A percentile compares a stretch with the other conserved stretches of the same genome.
Conservation (phyloP, 306 rosid genomes). For the Vigna reflexopilosa region DNA sequence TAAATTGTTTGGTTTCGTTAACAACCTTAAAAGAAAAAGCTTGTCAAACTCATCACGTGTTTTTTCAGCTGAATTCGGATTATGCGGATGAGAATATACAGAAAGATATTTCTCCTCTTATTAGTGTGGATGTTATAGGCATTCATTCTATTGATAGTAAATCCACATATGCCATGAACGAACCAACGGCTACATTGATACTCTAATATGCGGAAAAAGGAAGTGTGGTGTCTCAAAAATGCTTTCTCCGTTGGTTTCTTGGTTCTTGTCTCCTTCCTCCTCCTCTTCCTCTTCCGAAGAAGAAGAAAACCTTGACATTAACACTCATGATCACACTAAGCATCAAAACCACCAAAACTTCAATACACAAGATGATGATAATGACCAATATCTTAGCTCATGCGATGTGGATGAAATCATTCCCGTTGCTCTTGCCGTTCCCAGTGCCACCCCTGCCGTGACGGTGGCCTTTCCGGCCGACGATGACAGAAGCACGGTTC, state of each 20-base stretch:
- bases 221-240: constrained; percentile 36
- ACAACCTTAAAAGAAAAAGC: neutral
- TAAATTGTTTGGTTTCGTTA: neutral
- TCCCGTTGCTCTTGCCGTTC: constrained; percentile 42
- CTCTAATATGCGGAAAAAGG: constrained; percentile 21
- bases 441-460: constrained; percentile 42
- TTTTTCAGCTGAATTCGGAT: neutral
- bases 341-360: constrained; percentile 36
- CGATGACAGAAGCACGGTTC: neutral
- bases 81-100: neutral
- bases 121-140: constrained; percentile 9
- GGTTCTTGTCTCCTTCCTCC: constrained; percentile 46
- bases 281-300: constrained; percentile 46
- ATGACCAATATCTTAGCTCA: constrained; percentile 32
- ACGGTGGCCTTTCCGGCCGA: constrained; percentile 43
- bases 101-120: neutral
- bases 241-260: constrained; percentile 54
- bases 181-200: constrained; percentile 28
- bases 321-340: constrained; percentile 4
- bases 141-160: constrained; percentile 46
- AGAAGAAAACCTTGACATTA: constrained; percentile 27
- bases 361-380: constrained; percentile 19
- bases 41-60: neutral
- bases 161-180: constrained; percentile 34
- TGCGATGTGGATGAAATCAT: constrained; percentile 29